These are phyloP conservation scores for Leishmania lainsoni DNA, from an alignment of 208 protist species.

Conservation along the genomic window DNA sequence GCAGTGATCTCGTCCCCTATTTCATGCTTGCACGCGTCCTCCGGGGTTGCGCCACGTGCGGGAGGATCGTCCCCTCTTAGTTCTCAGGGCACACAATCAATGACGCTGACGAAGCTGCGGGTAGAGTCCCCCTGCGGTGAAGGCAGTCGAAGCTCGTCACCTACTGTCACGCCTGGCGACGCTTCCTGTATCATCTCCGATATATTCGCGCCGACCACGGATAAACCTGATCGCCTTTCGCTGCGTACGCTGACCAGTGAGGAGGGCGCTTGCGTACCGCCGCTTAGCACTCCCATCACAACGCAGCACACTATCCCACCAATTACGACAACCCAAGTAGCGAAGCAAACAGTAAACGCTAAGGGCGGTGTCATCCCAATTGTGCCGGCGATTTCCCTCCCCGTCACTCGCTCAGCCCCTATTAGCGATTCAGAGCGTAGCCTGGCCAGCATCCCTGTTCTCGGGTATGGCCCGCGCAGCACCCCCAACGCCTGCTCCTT, in stretches of 20 bases:
- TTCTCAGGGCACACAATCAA: neutral
- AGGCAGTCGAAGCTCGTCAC: neutral
- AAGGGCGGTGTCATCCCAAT: constrained; percentile 13
- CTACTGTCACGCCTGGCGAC: neutral
- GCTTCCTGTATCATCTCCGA: neutral
- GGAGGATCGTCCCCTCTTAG: neutral
- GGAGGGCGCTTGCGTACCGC: neutral
- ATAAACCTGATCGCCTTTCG: neutral
- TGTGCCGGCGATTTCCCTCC: constrained; percentile 23
- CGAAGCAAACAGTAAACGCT: neutral
- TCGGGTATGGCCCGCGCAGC: constrained; percentile 27
- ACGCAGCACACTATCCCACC: neutral
- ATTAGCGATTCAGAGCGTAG: constrained; percentile 21
- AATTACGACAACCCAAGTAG: neutral
- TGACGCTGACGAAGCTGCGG: neutral
- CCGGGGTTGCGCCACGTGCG: neutral
- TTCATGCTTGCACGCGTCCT: neutral
- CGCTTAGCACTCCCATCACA: neutral
- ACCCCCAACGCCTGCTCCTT: constrained; percentile 25
- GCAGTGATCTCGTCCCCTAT: neutral
- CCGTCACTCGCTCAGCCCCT: neutral
- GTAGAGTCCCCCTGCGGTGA: neutral
- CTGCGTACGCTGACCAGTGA: neutral
- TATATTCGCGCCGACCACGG: no score
- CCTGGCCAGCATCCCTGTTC: constrained; percentile 6